Evolutionary conservation across 768 basidiomycete species (phyloP).

Genomic region (Agrocybe chaxingu): DNA sequence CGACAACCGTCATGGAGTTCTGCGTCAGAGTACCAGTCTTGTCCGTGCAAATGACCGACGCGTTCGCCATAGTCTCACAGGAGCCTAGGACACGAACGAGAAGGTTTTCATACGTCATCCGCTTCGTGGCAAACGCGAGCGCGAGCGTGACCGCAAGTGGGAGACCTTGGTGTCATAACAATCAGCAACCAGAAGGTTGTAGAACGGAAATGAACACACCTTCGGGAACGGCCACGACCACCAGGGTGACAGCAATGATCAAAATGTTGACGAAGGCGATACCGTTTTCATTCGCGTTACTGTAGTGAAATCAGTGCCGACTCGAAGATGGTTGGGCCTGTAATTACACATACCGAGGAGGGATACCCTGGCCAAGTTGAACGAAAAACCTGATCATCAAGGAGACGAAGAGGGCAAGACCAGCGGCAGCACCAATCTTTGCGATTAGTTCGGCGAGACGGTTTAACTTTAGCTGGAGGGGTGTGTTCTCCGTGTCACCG

Average conservation of each 20-base stretch:
- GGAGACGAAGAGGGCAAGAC: conserved; percentile 73
- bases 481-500: conserved; percentile 85
- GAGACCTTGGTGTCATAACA: conserved; percentile 49
- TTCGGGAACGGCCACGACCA: conserved; percentile 48
- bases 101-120: conserved; percentile 96
- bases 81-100: conserved; percentile 94
- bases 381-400: conserved; percentile 97
- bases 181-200: conserved; percentile 1
- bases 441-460: conserved; percentile 93
- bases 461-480: conserved; percentile 92
- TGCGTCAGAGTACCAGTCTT: conserved; percentile 97
- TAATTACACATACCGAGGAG: conserved; percentile 43
- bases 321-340: not conserved
- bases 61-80: conserved; percentile 99
- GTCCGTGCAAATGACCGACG: conserved; percentile 93
- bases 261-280: conserved; percentile 90
- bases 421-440: conserved; percentile 81
- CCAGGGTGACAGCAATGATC: conserved; percentile 88
- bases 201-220: conserved; percentile 20
- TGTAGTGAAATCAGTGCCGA: conserved; percentile 15
- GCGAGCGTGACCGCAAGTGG: conserved; percentile 96
- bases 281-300: conserved; percentile 78
- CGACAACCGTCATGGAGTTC: conserved; percentile 95
- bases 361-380: conserved; percentile 63
- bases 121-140: conserved; percentile 93